Evolutionary conservation across 441 rosid species (phyloP).

Genomic region (Croton setiger): DNA sequence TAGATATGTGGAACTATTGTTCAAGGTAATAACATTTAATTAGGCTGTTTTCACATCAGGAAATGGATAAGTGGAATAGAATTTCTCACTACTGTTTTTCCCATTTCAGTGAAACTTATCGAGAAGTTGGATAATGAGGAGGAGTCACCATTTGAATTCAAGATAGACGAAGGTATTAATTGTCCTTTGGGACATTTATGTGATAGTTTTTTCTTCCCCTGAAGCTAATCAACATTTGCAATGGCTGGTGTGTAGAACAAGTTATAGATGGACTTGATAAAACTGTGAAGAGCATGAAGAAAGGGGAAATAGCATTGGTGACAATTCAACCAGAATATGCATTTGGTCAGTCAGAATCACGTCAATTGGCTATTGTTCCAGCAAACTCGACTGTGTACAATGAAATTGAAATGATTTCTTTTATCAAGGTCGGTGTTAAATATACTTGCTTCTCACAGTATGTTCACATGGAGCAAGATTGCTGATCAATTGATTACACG

Average conservation of each 20-base stretch:
- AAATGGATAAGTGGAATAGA: neutral
- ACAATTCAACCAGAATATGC: constrained; percentile 69
- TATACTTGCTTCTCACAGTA: neutral
- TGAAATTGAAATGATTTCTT: constrained; percentile 53
- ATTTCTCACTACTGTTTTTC: neutral
- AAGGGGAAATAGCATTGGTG: constrained; percentile 61
- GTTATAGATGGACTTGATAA: constrained; percentile 74
- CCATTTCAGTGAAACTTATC: constrained; percentile 54
- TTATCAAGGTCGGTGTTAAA: constrained; percentile 24
- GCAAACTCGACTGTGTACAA: constrained; percentile 55
- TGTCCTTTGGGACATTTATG: too few species aligned
- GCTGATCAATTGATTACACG: constrained; percentile 33
- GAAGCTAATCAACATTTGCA: neutral
- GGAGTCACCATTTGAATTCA: constrained; percentile 55
- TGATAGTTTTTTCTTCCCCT: too few species aligned
- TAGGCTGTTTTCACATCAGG: too few species aligned
- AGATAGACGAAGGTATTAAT: constrained; percentile 63
- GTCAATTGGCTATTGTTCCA: constrained; percentile 58
- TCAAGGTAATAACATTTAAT: constrained; percentile 35
- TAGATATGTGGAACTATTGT: constrained; percentile 68
- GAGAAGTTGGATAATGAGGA: constrained; percentile 68
- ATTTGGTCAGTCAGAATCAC: constrained; percentile 52
- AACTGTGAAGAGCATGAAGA: constrained; percentile 67
- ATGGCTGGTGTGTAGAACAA: constrained; percentile 43
- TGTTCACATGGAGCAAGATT: neutral